Base-by-base conservation (phyloP, 345 rosid genomes). In the Pugionium cornutum region DNA sequence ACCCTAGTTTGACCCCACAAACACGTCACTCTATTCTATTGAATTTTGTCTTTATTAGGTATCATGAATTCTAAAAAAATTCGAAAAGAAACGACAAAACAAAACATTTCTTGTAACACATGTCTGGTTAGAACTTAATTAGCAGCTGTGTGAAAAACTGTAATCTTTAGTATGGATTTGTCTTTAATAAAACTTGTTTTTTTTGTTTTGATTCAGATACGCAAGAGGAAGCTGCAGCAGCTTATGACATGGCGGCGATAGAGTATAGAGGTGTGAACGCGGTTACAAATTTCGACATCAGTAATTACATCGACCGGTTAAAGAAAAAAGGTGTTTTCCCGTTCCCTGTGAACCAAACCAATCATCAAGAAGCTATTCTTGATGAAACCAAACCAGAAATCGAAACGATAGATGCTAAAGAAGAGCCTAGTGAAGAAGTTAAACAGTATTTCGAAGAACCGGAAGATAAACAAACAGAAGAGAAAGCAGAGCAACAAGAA, bases 231-330 rank as follows among this genome's bases (percentile, higher is more conserved):
- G 99, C 97, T 6, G 99, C 97, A 0, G 99, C 84, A 1, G 97
- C 99, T 0, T 94, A 94, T 75, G 99, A 94, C 37, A 83, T 94
- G 96, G 99, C 99, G 25, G 97, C 99, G n/a, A 79, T 94, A 18
- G 91, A 94, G 64, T 80, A 94, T 70, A 82, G 99, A 77, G 99
- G 99, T 47, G 68, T 84, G 4, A 91, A 85, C 50, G 99, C 99
- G 0, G 96, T 90, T 37, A 90, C 99, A 5, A 94, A 94, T 70
- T 94, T 94, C 63, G 89, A 87, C 75, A 64, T 81, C 28, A 77
- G 87, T 79, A 81, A 78, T 54, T 94, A 94, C 86, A 59, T 80
- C 0, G 95, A 94, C 31, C 77, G 79, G 10, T 45, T 87, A 65
- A 85, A 80, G 83, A 49, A 76, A 49, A 86, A 84, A 76, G 96